Evolutionary conservation across 2,329 filamentous ascomycete genomes (phyloP).

Genomic region (Fusarium sororula): DNA sequence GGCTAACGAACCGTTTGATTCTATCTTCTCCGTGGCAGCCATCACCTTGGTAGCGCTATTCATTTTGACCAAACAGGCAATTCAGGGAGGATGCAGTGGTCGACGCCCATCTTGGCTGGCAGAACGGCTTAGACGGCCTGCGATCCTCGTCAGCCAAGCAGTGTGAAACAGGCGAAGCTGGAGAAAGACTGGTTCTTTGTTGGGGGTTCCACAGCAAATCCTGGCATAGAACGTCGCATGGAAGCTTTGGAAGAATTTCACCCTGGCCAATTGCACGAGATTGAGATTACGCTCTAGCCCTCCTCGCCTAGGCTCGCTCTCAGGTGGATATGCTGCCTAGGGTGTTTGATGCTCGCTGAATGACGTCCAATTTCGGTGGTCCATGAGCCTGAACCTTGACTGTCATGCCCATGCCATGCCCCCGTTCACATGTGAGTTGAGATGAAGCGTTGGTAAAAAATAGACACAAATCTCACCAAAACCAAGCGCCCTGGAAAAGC

Average conservation of each 20-base stretch:
- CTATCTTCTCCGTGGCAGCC: slow-evolving; percentile 9
- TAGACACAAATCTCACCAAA: not conserved
- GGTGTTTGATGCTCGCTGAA: slow-evolving; percentile 33
- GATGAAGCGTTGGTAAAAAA: slow-evolving; percentile 5
- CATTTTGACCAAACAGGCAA: slow-evolving; percentile 13
- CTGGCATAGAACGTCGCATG: slow-evolving; percentile 38
- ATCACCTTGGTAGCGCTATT: slow-evolving; percentile 20
- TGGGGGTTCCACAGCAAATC: slow-evolving; percentile 30
- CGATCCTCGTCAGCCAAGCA: slow-evolving; percentile 28
- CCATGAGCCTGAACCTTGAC: slow-evolving; percentile 31
- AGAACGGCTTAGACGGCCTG: slow-evolving; percentile 24
- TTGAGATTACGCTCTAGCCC: slow-evolving; percentile 6
- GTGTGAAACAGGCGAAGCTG: slow-evolving; percentile 23
- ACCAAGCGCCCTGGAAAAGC: slow-evolving; percentile 8
- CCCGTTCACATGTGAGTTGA: slow-evolving; percentile 9
- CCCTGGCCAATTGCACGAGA: slow-evolving; percentile 6
- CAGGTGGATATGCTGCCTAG: slow-evolving; percentile 31
- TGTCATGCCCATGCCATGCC: slow-evolving; percentile 33
- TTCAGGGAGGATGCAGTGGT: slow-evolving; percentile 3
- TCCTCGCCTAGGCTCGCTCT: slow-evolving; percentile 19
- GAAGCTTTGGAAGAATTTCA: slow-evolving; percentile 40
- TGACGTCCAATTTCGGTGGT: slow-evolving; percentile 43
- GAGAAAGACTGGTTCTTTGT: slow-evolving; percentile 23
- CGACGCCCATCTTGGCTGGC: not conserved
- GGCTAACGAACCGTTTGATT: slow-evolving; percentile 27